Percentiles rank a stretch among this genome's conserved stretches.
Evolutionary conservation across 306 rosid genomes (phyloP).

Genomic region (Gastrolobium villosum): DNA sequence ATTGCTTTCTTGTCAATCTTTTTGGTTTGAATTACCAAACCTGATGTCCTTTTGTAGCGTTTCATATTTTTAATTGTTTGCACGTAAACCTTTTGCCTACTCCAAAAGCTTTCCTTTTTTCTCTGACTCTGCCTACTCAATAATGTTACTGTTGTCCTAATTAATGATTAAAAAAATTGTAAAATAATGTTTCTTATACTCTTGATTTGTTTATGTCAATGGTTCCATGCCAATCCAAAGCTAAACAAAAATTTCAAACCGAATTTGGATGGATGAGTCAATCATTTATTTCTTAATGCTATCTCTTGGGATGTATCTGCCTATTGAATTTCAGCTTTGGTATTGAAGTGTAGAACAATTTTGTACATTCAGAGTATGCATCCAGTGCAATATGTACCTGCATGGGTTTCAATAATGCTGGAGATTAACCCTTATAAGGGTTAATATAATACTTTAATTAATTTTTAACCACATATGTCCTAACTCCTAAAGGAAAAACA

Average conservation of each 20-base stretch:
- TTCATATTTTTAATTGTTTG: slow-evolving; percentile 56
- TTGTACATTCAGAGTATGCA: not conserved
- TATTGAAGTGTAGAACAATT: not conserved
- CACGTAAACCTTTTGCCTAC: slow-evolving; percentile 61
- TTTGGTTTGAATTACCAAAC: slow-evolving; percentile 77
- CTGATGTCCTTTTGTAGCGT: slow-evolving; percentile 64
- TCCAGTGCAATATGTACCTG: not conserved
- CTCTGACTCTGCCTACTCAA: slow-evolving; percentile 51
- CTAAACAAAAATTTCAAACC: slow-evolving; percentile 23
- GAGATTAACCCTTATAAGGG: not conserved
- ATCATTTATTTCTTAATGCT: slow-evolving; percentile 27
- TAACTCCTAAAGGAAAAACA: not conserved
- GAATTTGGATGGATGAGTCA: slow-evolving; percentile 41
- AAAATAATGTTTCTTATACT: slow-evolving; percentile 38
- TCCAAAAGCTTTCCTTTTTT: slow-evolving; percentile 49
- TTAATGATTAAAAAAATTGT: slow-evolving; percentile 19
- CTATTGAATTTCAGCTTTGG: slow-evolving; percentile 3
- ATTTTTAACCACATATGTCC: not conserved
- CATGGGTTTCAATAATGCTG: slow-evolving; percentile 21
- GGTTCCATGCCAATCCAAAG: slow-evolving; percentile 49
- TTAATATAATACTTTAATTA: not conserved
- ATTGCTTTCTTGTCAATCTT: slow-evolving; percentile 23
- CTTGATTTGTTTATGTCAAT: slow-evolving; percentile 44
- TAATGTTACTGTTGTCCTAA: slow-evolving; percentile 51
- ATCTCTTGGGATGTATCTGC: not conserved